Conservation (phyloP, 768 basidiomycete genomes). For the Lactarius hengduanensis region DNA sequence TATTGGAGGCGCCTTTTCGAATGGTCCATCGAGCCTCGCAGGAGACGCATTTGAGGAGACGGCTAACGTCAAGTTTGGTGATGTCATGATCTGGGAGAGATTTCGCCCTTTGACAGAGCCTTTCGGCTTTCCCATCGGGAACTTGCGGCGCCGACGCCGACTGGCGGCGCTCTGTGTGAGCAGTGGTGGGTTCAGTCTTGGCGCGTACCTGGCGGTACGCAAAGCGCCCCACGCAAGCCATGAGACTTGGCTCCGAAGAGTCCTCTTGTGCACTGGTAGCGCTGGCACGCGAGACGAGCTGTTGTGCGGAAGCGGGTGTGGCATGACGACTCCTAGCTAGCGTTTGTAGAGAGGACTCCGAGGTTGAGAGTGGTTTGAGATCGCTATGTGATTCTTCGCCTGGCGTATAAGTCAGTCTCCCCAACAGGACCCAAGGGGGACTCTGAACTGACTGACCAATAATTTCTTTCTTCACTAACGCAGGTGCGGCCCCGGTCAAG, state of each 20-base stretch:
- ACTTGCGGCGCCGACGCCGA: not conserved
- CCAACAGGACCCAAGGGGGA: not conserved
- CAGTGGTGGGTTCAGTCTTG: not conserved
- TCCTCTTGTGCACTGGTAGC: not conserved
- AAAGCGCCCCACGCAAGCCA: slow-evolving; percentile 8
- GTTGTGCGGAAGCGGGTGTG: not conserved
- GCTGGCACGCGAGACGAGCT: not conserved
- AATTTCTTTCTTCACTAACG: slow-evolving; percentile 23
- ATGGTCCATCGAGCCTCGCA: slow-evolving; percentile 70
- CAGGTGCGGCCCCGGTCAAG: not conserved
- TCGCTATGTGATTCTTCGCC: not conserved
- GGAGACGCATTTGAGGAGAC: slow-evolving; percentile 56
- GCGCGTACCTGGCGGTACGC: slow-evolving; percentile 9
- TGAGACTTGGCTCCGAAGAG: slow-evolving; percentile 7
- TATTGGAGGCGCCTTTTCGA: slow-evolving; percentile 60
- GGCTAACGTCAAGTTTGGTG: slow-evolving; percentile 46
- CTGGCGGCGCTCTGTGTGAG: not conserved
- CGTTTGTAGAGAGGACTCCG: not conserved
- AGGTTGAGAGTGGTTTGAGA: not conserved
- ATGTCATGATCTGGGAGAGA: slow-evolving; percentile 35
- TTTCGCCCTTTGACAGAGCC: slow-evolving; percentile 17
- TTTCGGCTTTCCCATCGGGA: slow-evolving; percentile 10
- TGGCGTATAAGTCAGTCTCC: not conserved
- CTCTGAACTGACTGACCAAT: slow-evolving; percentile 19
- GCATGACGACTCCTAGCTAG: not conserved